Evolutionary conservation across 768 basidiomycete species (phyloP).

Genomic region (Clitopilus passeckerianus): DNA sequence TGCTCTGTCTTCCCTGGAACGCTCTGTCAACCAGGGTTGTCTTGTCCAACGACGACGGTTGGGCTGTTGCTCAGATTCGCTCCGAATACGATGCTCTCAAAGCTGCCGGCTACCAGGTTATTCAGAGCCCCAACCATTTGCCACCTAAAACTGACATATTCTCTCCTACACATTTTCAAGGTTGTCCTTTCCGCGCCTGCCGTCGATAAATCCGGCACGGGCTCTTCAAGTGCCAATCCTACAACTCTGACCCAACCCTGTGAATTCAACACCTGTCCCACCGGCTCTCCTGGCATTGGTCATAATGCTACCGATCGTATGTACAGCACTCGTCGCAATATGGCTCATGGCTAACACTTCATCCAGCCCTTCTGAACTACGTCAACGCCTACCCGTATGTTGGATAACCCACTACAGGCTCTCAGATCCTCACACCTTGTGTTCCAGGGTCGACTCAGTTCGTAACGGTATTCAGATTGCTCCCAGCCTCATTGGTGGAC

Average conservation of each 20-base stretch:
- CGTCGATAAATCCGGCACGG: slow-evolving; percentile 35
- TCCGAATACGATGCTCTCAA: slow-evolving; percentile 29
- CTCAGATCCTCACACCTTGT: background rate
- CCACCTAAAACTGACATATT: background rate
- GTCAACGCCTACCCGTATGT: slow-evolving; percentile 37
- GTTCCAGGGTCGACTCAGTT: slow-evolving; percentile 28
- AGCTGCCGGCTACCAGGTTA: slow-evolving; percentile 29
- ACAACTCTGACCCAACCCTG: slow-evolving; percentile 25
- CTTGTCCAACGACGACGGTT: slow-evolving; percentile 25
- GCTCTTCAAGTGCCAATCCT: slow-evolving; percentile 27
- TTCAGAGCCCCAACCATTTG: slow-evolving; percentile 3
- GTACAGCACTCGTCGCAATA: slow-evolving; percentile 4
- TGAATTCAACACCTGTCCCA: slow-evolving; percentile 37
- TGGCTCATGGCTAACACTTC: background rate
- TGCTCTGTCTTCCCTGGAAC: background rate
- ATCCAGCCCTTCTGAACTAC: slow-evolving; percentile 32
- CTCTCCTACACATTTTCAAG: slow-evolving; percentile 11
- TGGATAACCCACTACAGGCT: background rate
- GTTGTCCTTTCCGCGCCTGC: slow-evolving; percentile 40
- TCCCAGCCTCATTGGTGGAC: slow-evolving; percentile 24
- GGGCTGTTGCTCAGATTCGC: slow-evolving; percentile 40
- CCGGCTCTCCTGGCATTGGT: slow-evolving; percentile 33
- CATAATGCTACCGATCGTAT: slow-evolving; percentile 32
- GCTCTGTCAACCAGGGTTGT: slow-evolving; percentile 7
- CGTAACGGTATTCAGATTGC: slow-evolving; percentile 32